A percentile compares a stretch with the other conserved stretches of the same genome.
Evolutionary conservation across 2,329 filamentous ascomycete species (phyloP).

Genomic region (Pseudogymnoascus sp.): DNA sequence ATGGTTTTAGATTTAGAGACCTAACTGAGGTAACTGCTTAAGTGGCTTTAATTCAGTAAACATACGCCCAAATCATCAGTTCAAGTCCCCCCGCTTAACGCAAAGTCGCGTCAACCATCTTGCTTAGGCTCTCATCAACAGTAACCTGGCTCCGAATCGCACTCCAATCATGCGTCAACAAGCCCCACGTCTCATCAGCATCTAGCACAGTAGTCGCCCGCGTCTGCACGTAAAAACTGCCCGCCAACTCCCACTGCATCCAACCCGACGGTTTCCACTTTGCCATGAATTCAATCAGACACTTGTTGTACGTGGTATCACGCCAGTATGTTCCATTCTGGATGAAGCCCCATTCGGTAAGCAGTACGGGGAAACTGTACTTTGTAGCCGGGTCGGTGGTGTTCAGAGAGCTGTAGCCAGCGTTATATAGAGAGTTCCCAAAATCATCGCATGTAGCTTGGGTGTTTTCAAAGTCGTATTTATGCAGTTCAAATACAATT

Average conservation of each 20-base stretch:
- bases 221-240: slow-evolving; percentile 48
- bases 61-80: neutral
- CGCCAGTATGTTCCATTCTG: slow-evolving; percentile 38
- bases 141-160: slow-evolving; percentile 36
- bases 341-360: slow-evolving; percentile 39
- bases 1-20: neutral
- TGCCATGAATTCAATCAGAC: slow-evolving; percentile 41
- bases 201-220: slow-evolving; percentile 37
- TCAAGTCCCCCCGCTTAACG: neutral
- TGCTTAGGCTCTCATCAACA: slow-evolving; percentile 35
- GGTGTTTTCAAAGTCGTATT: slow-evolving; percentile 32
- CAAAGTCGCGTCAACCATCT: slow-evolving; percentile 31
- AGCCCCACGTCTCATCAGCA: slow-evolving; percentile 49
- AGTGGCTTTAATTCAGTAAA: neutral
- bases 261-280: slow-evolving; percentile 40
- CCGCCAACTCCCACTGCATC: slow-evolving; percentile 50
- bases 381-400: slow-evolving; percentile 24
- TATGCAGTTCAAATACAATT: slow-evolving; percentile 40
- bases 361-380: slow-evolving; percentile 31
- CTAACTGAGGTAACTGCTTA: neutral
- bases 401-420: slow-evolving; percentile 35
- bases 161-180: slow-evolving; percentile 45
- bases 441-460: slow-evolving; percentile 31
- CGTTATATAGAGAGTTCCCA: slow-evolving; percentile 28
- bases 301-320: slow-evolving; percentile 41